Percentiles rank a stretch among this genome's conserved stretches.
Evolutionary conservation across 257 asterid species (phyloP).

Genomic region (Pogostemon cablin): DNA sequence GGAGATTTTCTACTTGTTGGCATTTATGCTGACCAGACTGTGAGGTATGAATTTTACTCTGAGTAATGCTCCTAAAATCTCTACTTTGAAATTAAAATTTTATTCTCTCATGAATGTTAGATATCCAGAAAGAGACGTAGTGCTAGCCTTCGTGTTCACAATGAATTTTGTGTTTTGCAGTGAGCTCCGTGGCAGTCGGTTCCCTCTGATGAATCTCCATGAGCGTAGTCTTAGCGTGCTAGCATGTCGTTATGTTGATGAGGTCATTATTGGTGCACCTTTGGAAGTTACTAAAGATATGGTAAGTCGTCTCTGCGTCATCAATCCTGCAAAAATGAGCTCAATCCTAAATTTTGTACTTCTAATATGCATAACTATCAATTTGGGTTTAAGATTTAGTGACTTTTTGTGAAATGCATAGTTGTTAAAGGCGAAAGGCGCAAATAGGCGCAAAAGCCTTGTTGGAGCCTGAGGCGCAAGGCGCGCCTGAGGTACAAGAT

Average conservation of each 20-base stretch:
- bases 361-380: not conserved
- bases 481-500: too few relatives aligned
- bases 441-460: too few relatives aligned
- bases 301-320: slow-evolving; percentile 46
- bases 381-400: not conserved
- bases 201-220: slow-evolving; percentile 87
- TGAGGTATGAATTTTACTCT: slow-evolving; percentile 55
- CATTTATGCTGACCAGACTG: slow-evolving; percentile 71
- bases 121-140: slow-evolving; percentile 7
- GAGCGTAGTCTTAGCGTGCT: slow-evolving; percentile 94
- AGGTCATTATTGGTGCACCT: slow-evolving; percentile 94
- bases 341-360: not conserved
- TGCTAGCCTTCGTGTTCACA: slow-evolving; percentile 6
- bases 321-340: slow-evolving; percentile 11
- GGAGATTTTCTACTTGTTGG: slow-evolving; percentile 98
- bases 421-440: too few relatives aligned
- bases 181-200: slow-evolving; percentile 70
- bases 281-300: slow-evolving; percentile 80
- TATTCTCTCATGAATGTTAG: not conserved
- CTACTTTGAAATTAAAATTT: not conserved
- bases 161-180: slow-evolving; percentile 44
- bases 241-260: slow-evolving; percentile 94
- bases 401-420: not conserved
- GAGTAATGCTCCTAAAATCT: not conserved
- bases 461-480: too few relatives aligned